Evolutionary conservation across 768 basidiomycete species (phyloP), one percentile per base, ranked within the genome.

Genomic region (Cubamyces sp.): DNA sequence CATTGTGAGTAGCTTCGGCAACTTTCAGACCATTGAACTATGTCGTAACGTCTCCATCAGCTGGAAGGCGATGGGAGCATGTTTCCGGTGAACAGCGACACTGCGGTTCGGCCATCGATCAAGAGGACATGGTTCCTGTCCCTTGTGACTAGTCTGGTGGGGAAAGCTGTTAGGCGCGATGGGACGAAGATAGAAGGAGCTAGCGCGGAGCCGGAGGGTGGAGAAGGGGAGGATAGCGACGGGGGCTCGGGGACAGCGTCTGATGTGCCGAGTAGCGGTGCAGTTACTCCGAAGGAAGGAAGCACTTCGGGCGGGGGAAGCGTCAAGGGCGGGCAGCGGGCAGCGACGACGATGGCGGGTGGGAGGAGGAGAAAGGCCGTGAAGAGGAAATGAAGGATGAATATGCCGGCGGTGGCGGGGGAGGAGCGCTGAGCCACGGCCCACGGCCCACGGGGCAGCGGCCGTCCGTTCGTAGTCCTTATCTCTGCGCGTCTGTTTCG

Each of bases 51-150:
- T 59, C 47, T 48, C 49, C 39, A 60, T 54, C 55, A 93, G 91
- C 78, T 86, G 59, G 88, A 91, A 39, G 73, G 79, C 11, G 78
- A 83, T 5, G 89, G 88, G 7, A 77, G 81, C 15, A 74, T 86
- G 68, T 79, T 87, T 39, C 75, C 79, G 16, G 76, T 91, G 48
- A 84, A 92, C 73, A 76, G 81, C 40, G 82, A 79, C 25, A 82
- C 86, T 3, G 89, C 85, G 18, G 74, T 73, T 2, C 75, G 75
- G 4, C 88, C 92, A n/a, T 77, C 82, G 7, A 64, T 91, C 28
- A 72, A 71, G 34, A 78, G 81, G 54, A 94, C 92, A 3, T 95
- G 92, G 92, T 87, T 89, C 68, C 67, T 87, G 61, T 69, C 78
- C 15, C 72, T 90, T 25, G 64, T 82, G 61, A 74, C 67, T 58